Evolutionary conservation across 192 early-diverging fungal species (phyloP), one percentile per base, ranked within the genome.

Genomic region (Mortierella claussenii): DNA sequence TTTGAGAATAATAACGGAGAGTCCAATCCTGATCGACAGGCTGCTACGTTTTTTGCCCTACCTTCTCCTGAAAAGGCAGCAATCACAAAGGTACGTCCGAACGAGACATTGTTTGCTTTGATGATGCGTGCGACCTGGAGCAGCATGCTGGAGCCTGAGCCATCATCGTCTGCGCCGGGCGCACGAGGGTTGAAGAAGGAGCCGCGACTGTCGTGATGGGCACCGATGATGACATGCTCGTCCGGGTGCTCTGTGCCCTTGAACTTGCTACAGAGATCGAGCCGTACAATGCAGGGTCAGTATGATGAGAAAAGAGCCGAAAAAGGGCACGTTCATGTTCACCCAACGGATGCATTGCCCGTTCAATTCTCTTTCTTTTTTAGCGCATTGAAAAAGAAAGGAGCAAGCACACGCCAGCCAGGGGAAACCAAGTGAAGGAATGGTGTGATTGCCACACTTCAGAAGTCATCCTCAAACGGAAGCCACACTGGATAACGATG

Each of bases 201-300:
- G 21, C 80, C 80, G 21, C 80, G 78, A 43, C 54, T 58, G 34
- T 82, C 80, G 55, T 79, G 76, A 68, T 82, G 80, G 0, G 80
- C 80, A 21, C 80, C 80, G 44, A 82, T 63, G 42, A 82, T 79
- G 51, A 82, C 80, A 63, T 67, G 80, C 58, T 82, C 80, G 36
- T 67, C 34, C 8, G 80, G 75, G 37, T 67, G 24, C 18, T 82
- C 76, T 24, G 75, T 82, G 6, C 80, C 80, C 45, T 50, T 68
- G 49, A 82, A 79, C 4, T 60, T 79, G 51, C 80, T 81, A 30
- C 23, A 61, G 20, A 46, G 51, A 43, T 31, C 18, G 15, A 12
- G 46, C 21, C 10, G n/a, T n/a, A n/a, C n/a, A n/a, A n/a, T n/a
- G n/a, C n/a, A n/a, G n/a, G n/a, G n/a, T n/a, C n/a, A n/a, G n/a